A percentile compares a stretch with the other conserved stretches of the same genome.
phyloP scores from a whole-genome alignment of 495 filamentous ascomycete species.

The Hapsidospora chrysogenum region DNA sequence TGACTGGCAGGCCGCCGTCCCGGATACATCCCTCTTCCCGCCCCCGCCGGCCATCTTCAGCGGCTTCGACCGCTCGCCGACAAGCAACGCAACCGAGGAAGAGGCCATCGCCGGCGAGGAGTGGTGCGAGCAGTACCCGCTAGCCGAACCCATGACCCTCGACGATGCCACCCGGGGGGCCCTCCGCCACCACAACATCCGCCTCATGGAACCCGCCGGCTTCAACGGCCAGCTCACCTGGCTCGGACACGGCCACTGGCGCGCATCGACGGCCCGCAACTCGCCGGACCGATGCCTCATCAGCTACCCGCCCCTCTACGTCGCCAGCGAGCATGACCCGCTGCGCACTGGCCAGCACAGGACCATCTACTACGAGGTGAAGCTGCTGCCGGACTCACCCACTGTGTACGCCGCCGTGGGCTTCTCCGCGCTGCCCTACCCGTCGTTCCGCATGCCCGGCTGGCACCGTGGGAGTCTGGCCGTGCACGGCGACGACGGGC shows the following conservation, averaged over 20 bases:
- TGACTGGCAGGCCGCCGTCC: slow-evolving; percentile 64
- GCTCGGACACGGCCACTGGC: slow-evolving; percentile 26
- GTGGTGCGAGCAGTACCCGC: slow-evolving; percentile 51
- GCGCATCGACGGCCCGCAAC: slow-evolving; percentile 11
- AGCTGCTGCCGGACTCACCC: slow-evolving; percentile 20
- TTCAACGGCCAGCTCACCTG: slow-evolving; percentile 16
- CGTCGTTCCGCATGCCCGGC: slow-evolving; percentile 71
- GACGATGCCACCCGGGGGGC: slow-evolving; percentile 20
- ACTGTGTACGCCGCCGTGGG: slow-evolving; percentile 60
- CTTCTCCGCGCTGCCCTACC: slow-evolving; percentile 68
- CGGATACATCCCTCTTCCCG: slow-evolving; percentile 64
- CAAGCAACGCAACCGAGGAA: slow-evolving; percentile 53
- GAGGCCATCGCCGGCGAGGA: slow-evolving; percentile 56
- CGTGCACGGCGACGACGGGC: slow-evolving; percentile 83
- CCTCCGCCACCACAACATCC: slow-evolving; percentile 15
- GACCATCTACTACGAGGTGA: slow-evolving; percentile 69
- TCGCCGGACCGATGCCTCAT: slow-evolving; percentile 39
- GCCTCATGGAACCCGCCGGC: slow-evolving; percentile 15
- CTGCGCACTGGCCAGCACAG: slow-evolving; percentile 33
- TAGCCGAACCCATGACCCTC: slow-evolving; percentile 38
- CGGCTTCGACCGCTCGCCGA: slow-evolving; percentile 45
- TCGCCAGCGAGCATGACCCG: slow-evolving; percentile 50
- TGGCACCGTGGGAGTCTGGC: slow-evolving; percentile 81
- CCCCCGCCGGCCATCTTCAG: slow-evolving; percentile 56
- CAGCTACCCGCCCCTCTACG: slow-evolving; percentile 60